Base-by-base conservation (phyloP, 495 filamentous ascomycete genomes). In the Podospora australis region DNA sequence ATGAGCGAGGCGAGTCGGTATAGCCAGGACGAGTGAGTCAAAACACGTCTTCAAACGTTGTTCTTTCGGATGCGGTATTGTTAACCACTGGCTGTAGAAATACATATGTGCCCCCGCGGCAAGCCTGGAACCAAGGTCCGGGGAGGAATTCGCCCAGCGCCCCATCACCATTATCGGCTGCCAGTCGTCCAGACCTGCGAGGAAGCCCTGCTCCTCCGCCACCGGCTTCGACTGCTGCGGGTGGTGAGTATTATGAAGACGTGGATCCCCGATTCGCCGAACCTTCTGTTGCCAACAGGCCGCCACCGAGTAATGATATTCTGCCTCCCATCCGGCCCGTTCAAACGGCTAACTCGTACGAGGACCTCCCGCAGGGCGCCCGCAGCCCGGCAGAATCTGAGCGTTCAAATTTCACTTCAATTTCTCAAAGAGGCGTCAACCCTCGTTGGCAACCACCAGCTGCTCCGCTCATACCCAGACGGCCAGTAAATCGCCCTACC, bases 201-300 rank as follows among this genome's bases (percentile, higher is more conserved):
- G 56, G 49, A 44, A 61, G 55, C 51, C 61, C 56, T 41, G 56
- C 61, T 39, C 61, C 57, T 23, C 59, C 56, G 49, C 55, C 48
- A 44, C 48, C 57, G 50, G 36, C 57, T 49, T 6, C 5, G 10
- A 16, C 42, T n/a, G n/a, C 68, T 50, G 40, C 58, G 44, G 52
- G 64, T 67, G 77, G 66, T 63, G 59, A 77, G 48, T 96, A 96
- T 67, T 95, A 91, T 61, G 92, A 98, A 76, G 92, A 96, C 62
- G 84, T 92, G 16, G 90, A 94, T 48, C 92, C 92, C 19, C 84
- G 83, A 32, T 98, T 96, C 63, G 85, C 70, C 34, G 62, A 68
- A 20, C 57, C 65, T 48, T 48, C 61, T 48, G 48, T 58, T 48
- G 54, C 46, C 39, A 64, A 53, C 26, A 68, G 55, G 48, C 39